Percentiles rank a stretch among this genome's conserved stretches.
phyloP scores from a whole-genome alignment of 1,139 yeast genomes.

The Meyerozyma carpophila region DNA sequence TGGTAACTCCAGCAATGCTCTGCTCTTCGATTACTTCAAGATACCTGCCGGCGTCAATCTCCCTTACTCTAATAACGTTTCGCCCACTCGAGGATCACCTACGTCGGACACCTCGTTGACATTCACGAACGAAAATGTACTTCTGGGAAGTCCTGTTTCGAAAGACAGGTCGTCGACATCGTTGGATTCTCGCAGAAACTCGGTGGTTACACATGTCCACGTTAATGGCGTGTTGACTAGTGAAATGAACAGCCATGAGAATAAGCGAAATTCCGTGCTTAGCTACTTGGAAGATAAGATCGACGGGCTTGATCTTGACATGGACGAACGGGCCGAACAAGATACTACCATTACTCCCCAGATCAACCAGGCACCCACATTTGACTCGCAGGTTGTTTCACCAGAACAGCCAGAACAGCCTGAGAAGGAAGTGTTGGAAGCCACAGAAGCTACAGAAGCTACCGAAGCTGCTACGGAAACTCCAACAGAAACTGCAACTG shows the following conservation, averaged over 20 bases:
- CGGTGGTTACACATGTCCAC: conserved; percentile 42
- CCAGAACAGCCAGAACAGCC: conserved; percentile 7
- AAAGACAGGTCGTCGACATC: conserved; percentile 6
- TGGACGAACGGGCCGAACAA: conserved; percentile 4
- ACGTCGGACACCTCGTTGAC: conserved; percentile 11
- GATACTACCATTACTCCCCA: conserved; percentile 19
- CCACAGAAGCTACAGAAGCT: no score
- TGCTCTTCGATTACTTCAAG: conserved; percentile 28
- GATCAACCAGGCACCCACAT: conserved; percentile 24
- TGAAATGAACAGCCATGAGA: conserved; percentile 23
- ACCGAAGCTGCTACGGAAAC: no score
- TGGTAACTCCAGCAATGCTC: conserved; percentile 14
- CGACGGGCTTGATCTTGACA: conserved; percentile 29
- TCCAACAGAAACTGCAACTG: background rate
- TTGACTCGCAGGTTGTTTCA: conserved; percentile 17
- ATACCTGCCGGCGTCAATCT: conserved; percentile 26
- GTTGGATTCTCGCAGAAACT: conserved; percentile 29
- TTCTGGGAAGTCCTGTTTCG: conserved; percentile 8
- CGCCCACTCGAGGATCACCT: conserved; percentile 29
- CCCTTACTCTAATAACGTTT: conserved; percentile 32
- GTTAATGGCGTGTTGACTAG: conserved; percentile 44
- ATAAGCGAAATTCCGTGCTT: conserved; percentile 38
- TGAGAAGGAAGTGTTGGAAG: background rate
- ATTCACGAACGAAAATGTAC: conserved; percentile 3
- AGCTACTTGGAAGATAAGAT: conserved; percentile 45